These are phyloP conservation scores for Lepidium aucheri DNA, from an alignment of 345 rosid species.

Conservation along the genomic window DNA sequence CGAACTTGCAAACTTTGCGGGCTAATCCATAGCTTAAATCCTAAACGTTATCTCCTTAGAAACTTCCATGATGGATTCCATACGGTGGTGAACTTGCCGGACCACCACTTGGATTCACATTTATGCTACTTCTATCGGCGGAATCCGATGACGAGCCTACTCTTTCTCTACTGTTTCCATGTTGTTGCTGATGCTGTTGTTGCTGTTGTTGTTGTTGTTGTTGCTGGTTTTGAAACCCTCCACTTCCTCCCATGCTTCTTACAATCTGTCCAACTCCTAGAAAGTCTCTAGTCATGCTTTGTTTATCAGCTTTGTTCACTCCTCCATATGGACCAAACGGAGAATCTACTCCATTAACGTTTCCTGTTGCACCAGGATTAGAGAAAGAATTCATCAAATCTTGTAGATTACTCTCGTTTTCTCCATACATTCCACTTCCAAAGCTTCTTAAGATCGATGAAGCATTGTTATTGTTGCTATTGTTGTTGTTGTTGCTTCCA, in stretches of 20 bases:
- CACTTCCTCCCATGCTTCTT: conserved; percentile 39
- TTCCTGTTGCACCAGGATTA: conserved; percentile 28
- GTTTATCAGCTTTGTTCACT: conserved; percentile 32
- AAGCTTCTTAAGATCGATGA: conserved; percentile 49
- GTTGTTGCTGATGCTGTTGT: conserved; percentile 16
- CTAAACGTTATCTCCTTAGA: not conserved
- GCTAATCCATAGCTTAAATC: not conserved
- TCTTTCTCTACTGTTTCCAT: conserved; percentile 18
- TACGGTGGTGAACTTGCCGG: conserved; percentile 30
- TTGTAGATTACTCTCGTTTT: conserved; percentile 46
- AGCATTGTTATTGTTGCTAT: conserved; percentile 30
- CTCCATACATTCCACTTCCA: conserved; percentile 37
- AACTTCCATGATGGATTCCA: conserved; percentile 30
- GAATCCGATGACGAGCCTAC: conserved; percentile 38
- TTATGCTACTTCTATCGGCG: conserved; percentile 29
- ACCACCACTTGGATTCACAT: conserved; percentile 28
- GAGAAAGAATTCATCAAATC: conserved; percentile 54
- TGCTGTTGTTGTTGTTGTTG: not conserved
- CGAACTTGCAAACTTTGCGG: conserved; percentile 32
- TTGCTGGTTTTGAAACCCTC: conserved; percentile 32
- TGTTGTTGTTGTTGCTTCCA: conserved; percentile 16
- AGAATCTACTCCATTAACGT: conserved; percentile 27
- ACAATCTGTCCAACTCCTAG: conserved; percentile 70
- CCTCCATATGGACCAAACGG: conserved; percentile 27
- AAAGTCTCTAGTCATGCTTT: conserved; percentile 57